Conservation (phyloP, 2,329 filamentous ascomycete species). For the Exophiala calicioides region DNA sequence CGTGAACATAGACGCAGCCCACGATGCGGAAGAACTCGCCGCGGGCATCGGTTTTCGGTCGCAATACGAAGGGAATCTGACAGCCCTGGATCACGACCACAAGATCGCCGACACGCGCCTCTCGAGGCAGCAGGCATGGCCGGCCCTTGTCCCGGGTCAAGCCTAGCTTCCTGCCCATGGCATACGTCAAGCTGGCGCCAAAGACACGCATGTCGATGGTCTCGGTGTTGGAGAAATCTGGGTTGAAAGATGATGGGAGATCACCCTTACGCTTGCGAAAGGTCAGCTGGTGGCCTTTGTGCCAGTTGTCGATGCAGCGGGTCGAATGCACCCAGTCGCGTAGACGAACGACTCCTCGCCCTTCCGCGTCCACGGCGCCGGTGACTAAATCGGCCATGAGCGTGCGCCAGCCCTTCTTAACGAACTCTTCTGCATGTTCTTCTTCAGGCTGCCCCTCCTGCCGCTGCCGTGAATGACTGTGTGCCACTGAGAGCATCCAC, state of each 20-base stretch:
- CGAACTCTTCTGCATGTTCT: conserved; percentile 11
- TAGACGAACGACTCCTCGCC: conserved; percentile 5
- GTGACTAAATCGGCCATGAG: conserved; percentile 16
- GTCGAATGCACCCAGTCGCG: conserved; percentile 6
- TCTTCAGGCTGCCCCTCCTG: too few relatives aligned
- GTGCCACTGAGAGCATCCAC: conserved; percentile 9
- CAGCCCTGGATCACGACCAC: conserved; percentile 18
- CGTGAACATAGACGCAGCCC: conserved; percentile 20
- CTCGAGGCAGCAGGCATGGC: too few relatives aligned
- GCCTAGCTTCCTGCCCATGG: too few relatives aligned
- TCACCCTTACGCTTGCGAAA: neutral
- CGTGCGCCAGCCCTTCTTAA: conserved; percentile 15
- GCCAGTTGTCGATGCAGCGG: conserved; percentile 8
- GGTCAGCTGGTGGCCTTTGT: neutral
- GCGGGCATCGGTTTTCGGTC: conserved; percentile 1
- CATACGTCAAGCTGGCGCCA: too few relatives aligned
- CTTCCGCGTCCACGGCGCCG: conserved; percentile 4
- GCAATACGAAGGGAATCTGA: conserved; percentile 15
- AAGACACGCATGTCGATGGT: neutral
- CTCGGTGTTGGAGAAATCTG: neutral
- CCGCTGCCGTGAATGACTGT: neutral
- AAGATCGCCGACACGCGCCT: too few relatives aligned
- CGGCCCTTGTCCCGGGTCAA: too few relatives aligned
- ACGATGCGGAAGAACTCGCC: conserved; percentile 18
- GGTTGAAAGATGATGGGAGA: neutral